phyloP scores from a whole-genome alignment of 2,329 filamentous ascomycete species.

The Colletotrichum zoysiae region DNA sequence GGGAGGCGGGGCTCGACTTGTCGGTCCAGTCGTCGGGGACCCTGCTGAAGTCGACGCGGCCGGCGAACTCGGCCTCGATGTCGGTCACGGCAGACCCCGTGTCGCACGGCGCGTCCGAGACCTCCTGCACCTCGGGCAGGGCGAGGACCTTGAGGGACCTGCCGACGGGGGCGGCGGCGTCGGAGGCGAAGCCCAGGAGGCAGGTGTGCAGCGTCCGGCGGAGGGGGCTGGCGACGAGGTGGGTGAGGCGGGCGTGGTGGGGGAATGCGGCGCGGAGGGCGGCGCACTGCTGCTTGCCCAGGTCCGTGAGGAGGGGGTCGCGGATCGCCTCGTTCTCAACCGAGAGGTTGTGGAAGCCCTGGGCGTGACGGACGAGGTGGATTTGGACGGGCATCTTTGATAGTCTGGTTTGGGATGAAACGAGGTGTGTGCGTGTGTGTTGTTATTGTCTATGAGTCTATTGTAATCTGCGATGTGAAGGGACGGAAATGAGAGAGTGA shows the following conservation, averaged over 20 bases:
- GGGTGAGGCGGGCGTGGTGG: slow-evolving; percentile 72
- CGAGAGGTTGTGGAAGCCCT: slow-evolving; percentile 85
- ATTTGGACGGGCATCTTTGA: slow-evolving; percentile 65
- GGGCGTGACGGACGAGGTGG: slow-evolving; percentile 79
- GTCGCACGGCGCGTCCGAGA: slow-evolving; percentile 80
- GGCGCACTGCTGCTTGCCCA: slow-evolving; percentile 82
- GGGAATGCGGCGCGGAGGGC: slow-evolving; percentile 73
- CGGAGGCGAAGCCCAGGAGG: slow-evolving; percentile 74
- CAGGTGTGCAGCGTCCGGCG: slow-evolving; percentile 86
- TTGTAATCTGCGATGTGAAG: background rate
- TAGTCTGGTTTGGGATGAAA: background rate
- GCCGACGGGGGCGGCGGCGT: slow-evolving; percentile 48
- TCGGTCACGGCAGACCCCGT: slow-evolving; percentile 71
- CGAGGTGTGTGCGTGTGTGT: background rate
- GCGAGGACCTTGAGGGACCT: slow-evolving; percentile 64
- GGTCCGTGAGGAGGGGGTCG: slow-evolving; percentile 83
- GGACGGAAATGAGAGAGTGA: background rate
- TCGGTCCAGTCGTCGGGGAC: slow-evolving; percentile 78
- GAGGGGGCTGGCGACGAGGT: slow-evolving; percentile 83
- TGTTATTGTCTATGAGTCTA: background rate
- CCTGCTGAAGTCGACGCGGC: slow-evolving; percentile 71
- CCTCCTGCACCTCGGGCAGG: slow-evolving; percentile 84
- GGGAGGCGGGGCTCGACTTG: slow-evolving; percentile 63
- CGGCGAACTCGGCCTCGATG: slow-evolving; percentile 72
- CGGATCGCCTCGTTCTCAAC: slow-evolving; percentile 76